Evolutionary conservation across 2,329 filamentous ascomycete species (phyloP).

Genomic region (Sphaceloma murrayae): DNA sequence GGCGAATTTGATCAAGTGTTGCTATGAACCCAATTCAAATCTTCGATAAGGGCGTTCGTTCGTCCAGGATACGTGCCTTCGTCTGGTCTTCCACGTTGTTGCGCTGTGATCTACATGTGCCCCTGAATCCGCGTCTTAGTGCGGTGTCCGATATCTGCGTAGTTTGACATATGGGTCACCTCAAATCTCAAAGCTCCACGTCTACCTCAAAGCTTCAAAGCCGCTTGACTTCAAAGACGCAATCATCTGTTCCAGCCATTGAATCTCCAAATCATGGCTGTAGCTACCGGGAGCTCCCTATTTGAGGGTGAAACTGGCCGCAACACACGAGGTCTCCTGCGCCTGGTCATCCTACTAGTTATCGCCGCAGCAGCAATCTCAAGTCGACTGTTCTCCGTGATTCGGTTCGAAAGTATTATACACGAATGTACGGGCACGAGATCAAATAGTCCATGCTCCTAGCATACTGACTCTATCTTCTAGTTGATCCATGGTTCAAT

Average conservation of each 20-base stretch:
- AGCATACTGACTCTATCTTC: neutral
- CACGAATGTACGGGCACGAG: constrained; percentile 75
- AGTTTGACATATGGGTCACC: neutral
- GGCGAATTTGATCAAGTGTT: neutral
- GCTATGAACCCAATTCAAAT: neutral
- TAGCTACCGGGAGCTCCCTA: constrained; percentile 40
- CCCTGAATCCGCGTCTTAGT: no score
- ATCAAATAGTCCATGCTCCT: constrained; percentile 6
- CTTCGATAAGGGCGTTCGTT: neutral
- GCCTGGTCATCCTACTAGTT: constrained; percentile 78
- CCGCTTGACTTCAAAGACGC: neutral
- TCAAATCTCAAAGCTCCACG: constrained; percentile 11
- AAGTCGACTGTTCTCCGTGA: constrained; percentile 95
- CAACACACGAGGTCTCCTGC: constrained; percentile 74
- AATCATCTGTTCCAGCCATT: neutral
- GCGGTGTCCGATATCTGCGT: neutral
- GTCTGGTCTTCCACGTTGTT: no score
- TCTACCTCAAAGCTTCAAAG: constrained; percentile 12
- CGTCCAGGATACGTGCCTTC: neutral
- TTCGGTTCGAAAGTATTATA: constrained; percentile 98
- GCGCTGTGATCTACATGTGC: no score
- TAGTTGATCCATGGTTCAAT: constrained; percentile 99
- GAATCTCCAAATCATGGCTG: constrained; percentile 28
- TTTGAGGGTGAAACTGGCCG: constrained; percentile 69
- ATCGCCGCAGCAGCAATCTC: constrained; percentile 88